Percentiles rank a stretch among this genome's conserved stretches.
phyloP scores from a whole-genome alignment of 1,284 basidiomycete species.

The Papiliotrema fonsecae region DNA sequence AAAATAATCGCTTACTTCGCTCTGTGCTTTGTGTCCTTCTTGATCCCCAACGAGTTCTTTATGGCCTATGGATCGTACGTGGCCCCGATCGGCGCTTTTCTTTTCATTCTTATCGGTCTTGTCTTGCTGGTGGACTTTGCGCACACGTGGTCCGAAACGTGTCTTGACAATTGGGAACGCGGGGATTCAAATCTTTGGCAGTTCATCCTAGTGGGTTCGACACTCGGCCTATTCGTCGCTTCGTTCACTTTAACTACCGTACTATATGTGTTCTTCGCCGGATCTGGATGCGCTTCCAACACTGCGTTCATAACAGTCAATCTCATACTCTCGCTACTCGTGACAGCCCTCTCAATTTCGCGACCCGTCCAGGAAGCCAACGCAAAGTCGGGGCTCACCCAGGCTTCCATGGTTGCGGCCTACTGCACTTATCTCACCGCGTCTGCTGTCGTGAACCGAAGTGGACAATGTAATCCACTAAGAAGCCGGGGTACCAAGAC shows the following conservation, averaged over 20 bases:
- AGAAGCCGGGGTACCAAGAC: slow-evolving; percentile 64
- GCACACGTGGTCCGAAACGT: slow-evolving; percentile 96
- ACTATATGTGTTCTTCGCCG: slow-evolving; percentile 88
- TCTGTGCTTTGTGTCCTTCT: slow-evolving; percentile 82
- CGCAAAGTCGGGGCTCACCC: slow-evolving; percentile 88
- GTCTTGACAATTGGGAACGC: slow-evolving; percentile 90
- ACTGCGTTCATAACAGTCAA: slow-evolving; percentile 93
- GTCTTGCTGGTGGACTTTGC: slow-evolving; percentile 98
- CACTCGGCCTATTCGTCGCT: slow-evolving; percentile 77
- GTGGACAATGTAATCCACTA: slow-evolving; percentile 78
- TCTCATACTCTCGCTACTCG: slow-evolving; percentile 70
- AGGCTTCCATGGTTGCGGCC: slow-evolving; percentile 91
- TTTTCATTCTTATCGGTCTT: slow-evolving; percentile 93
- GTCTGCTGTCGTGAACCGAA: slow-evolving; percentile 87
- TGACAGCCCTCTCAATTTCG: slow-evolving; percentile 78
- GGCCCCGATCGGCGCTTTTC: slow-evolving; percentile 79
- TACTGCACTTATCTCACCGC: slow-evolving; percentile 96
- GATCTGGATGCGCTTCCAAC: slow-evolving; percentile 81
- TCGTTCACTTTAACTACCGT: slow-evolving; percentile 79
- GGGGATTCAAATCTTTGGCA: slow-evolving; percentile 88
- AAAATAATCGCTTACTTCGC: slow-evolving; percentile 81
- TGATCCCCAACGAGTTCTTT: slow-evolving; percentile 57
- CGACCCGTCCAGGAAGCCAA: slow-evolving; percentile 89
- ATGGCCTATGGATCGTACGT: slow-evolving; percentile 79
- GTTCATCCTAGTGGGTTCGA: slow-evolving; percentile 92